Base-by-base conservation (phyloP, 2,329 filamentous ascomycete genomes). In the Ceratocystis smalleyi region DNA sequence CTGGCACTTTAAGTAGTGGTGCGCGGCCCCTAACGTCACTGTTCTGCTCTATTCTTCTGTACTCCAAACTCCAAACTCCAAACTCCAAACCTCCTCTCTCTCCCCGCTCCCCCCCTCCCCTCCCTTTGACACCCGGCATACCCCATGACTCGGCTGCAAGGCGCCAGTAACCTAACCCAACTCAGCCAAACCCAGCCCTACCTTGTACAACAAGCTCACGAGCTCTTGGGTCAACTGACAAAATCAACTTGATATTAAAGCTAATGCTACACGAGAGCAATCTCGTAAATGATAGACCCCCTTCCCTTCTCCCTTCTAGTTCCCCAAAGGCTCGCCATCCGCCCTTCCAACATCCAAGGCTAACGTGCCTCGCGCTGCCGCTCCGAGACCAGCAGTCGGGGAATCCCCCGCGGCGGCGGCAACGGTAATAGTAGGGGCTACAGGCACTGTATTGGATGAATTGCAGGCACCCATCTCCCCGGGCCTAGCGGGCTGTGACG, bases 291-390 rank as follows among this genome's bases (percentile, higher is more conserved):
- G 5, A 27, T 8, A 19, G 6, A 7, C 27, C 7, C 5, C 27
- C 24, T 27, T 8, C 19, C 24, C 49, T 24, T 7, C 49, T 12
- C 27, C 51, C 7, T 17, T 51, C 54, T 55, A 64, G 10, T 68
- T 66, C 47, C 69, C 69, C 2, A 68, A 57, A 19, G 60, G 35
- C 19, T 62, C 60, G 27, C 17, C 30, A 6, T 45, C 22, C 15
- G 12, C 35, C 4, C 59, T 45, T 7, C 35, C 49, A 19, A 19
- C 5, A 49, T 49, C 22, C 10, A 49, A 49, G n/a, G 47, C 10
- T 40, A 10, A 15, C 35, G 35, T 10, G 17, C 17, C 19, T 22
- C n/a, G 45, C 5, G 17, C 5, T 22, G 15, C 5, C 47, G 15
- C 19, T 10, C 7, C 19, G 22, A 24, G 47, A 51, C 8, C 19